Evolutionary conservation across 176 grass and related monocot species (phyloP).

Genomic region (Alopecurus myosuroides): DNA sequence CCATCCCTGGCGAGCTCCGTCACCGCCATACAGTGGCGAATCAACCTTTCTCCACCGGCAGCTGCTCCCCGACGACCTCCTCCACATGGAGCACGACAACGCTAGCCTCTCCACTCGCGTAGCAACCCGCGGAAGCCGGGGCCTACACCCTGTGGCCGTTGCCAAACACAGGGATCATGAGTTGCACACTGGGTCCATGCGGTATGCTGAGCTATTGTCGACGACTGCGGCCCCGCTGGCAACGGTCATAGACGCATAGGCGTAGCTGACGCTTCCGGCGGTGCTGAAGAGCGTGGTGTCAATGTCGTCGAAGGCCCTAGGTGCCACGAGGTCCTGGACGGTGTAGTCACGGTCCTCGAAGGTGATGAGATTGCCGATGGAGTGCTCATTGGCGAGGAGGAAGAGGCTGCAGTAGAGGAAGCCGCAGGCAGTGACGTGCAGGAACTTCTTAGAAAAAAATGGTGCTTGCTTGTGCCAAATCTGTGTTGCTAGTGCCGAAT

Average conservation of each 20-base stretch:
- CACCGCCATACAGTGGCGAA: too few relatives aligned
- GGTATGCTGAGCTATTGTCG: conserved; percentile 88
- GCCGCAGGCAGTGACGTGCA: conserved; percentile 63
- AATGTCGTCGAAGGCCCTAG: conserved; percentile 67
- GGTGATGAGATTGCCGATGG: conserved; percentile 57
- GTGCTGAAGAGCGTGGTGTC: conserved; percentile 90
- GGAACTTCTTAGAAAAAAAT: too few relatives aligned
- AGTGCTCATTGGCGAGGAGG: conserved; percentile 75
- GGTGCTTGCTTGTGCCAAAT: too few relatives aligned
- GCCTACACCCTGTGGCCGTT: too few relatives aligned
- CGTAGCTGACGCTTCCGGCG: conserved; percentile 57
- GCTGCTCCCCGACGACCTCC: too few relatives aligned
- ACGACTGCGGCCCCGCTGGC: conserved; percentile 70
- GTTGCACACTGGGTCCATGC: conserved; percentile 84
- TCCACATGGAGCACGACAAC: too few relatives aligned
- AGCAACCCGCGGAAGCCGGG: too few relatives aligned
- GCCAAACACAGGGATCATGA: conserved; percentile 67
- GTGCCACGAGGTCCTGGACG: conserved; percentile 68
- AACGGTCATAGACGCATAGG: conserved; percentile 57
- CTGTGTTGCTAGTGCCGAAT: too few relatives aligned
- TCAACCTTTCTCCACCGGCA: too few relatives aligned
- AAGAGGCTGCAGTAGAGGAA: conserved; percentile 76
- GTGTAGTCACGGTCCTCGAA: conserved; percentile 71
- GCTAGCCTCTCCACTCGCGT: too few relatives aligned
- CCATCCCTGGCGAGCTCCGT: too few relatives aligned